phyloP scores from a whole-genome alignment of 148 eudicot species.

The Amaranthus hypochondriacus region DNA sequence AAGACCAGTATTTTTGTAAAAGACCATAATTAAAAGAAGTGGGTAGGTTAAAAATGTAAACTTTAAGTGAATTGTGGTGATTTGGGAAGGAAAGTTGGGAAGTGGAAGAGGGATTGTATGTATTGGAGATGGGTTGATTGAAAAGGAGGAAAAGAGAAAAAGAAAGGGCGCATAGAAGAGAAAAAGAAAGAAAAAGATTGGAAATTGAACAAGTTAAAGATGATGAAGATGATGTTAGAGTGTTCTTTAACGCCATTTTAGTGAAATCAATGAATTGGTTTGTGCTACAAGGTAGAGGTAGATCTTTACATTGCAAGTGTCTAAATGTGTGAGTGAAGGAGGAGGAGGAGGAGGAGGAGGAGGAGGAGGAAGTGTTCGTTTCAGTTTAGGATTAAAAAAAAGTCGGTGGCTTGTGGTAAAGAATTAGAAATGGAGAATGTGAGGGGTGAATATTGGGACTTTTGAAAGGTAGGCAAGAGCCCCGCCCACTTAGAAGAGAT shows the following conservation, averaged over 20 bases:
- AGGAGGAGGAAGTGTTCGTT: too few species aligned
- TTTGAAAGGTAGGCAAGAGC: too few species aligned
- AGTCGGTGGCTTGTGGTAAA: too few species aligned
- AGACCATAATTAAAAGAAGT: constrained; percentile 82
- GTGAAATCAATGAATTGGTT: not conserved
- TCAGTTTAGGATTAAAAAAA: too few species aligned
- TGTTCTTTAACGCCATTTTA: constrained; percentile 26
- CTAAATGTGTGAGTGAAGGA: not conserved
- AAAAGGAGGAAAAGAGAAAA: constrained; percentile 42
- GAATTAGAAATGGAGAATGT: too few species aligned
- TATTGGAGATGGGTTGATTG: constrained; percentile 25
- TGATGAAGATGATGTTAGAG: constrained; percentile 4
- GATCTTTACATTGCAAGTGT: not conserved
- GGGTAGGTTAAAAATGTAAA: constrained; percentile 61
- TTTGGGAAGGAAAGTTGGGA: constrained; percentile 23
- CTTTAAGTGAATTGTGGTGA: constrained; percentile 43
- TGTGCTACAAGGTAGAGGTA: not conserved
- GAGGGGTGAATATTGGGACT: too few species aligned
- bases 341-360: not conserved
- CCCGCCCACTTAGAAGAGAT: too few species aligned
- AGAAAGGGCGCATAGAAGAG: constrained; percentile 38
- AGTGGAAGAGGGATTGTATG: constrained; percentile 27
- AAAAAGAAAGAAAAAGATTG: constrained; percentile 42
- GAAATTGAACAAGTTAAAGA: constrained; percentile 29
- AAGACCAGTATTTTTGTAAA: constrained; percentile 58